Evolutionary conservation across 441 rosid genomes (phyloP).

Genomic region (Iberis amara): DNA sequence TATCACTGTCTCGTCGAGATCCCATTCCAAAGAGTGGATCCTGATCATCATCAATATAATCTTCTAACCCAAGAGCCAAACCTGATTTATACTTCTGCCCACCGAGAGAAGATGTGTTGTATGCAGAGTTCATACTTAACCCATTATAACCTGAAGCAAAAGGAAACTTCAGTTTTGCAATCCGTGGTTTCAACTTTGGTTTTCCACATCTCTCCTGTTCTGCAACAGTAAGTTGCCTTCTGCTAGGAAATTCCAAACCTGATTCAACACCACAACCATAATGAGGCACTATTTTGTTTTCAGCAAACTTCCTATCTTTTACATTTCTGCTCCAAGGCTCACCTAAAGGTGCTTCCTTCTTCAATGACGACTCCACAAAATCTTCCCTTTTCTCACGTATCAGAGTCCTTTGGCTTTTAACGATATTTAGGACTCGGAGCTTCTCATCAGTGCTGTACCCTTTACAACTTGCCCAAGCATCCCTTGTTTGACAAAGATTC

Average conservation of each 20-base stretch:
- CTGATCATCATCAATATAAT: conserved; percentile 41
- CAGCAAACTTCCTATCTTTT: conserved; percentile 48
- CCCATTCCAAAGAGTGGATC: conserved; percentile 61
- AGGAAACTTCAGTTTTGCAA: conserved; percentile 42
- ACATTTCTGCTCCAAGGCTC: conserved; percentile 51
- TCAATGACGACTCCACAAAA: conserved; percentile 54
- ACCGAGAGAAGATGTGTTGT: conserved; percentile 37
- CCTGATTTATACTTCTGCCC: conserved; percentile 47
- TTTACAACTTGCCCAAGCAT: conserved; percentile 75
- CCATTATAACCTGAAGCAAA: conserved; percentile 44
- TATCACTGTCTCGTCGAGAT: conserved; percentile 42
- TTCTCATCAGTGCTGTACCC: conserved; percentile 85
- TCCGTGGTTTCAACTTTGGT: conserved; percentile 57
- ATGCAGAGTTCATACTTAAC: conserved; percentile 46
- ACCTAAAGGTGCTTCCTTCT: conserved; percentile 56
- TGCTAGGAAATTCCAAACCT: conserved; percentile 44
- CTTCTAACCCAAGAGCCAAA: conserved; percentile 41
- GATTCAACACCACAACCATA: conserved; percentile 41
- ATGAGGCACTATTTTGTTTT: conserved; percentile 37
- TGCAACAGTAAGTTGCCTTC: conserved; percentile 33
- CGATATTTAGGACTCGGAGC: conserved; percentile 78
- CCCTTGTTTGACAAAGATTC: conserved; percentile 80
- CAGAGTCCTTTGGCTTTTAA: conserved; percentile 79
- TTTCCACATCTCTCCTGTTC: conserved; percentile 52
- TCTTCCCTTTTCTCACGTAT: conserved; percentile 69